Evolutionary conservation across 768 basidiomycete genomes (phyloP).

Genomic region (Hydnomerulius pinastri): DNA sequence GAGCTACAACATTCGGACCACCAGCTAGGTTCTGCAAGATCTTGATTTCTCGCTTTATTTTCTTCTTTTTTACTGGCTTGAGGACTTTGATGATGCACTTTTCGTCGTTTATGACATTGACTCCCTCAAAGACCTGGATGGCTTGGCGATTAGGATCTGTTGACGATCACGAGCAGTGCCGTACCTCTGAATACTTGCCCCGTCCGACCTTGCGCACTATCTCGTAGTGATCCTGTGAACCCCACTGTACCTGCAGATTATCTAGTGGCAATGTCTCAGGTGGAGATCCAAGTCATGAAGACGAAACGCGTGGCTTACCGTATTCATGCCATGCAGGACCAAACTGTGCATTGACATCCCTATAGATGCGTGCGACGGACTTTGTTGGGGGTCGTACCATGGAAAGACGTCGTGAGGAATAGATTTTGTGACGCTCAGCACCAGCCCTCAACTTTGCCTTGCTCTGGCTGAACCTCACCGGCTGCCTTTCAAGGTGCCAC

Average conservation of each 20-base stretch:
- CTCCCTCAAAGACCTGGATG: constrained; percentile 84
- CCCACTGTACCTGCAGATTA: constrained; percentile 97
- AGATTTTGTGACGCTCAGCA: constrained; percentile 5
- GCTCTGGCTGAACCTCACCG: constrained; percentile 3
- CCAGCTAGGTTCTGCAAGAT: constrained; percentile 96
- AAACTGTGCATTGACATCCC: constrained; percentile 84
- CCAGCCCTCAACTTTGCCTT: constrained; percentile 12
- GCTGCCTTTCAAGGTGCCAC: constrained; percentile 19
- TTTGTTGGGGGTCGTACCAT: constrained; percentile 76
- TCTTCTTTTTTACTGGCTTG: constrained; percentile 99
- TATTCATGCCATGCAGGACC: constrained; percentile 97
- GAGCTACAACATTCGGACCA: constrained; percentile 90
- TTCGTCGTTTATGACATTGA: constrained; percentile 87
- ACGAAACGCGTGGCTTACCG: constrained; percentile 49
- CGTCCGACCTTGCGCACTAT: constrained; percentile 95
- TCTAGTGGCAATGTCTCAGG: constrained; percentile 49
- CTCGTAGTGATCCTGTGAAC: constrained; percentile 95
- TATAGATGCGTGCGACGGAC: constrained; percentile 84
- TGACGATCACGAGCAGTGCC: constrained; percentile 16
- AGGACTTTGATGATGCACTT: constrained; percentile 99
- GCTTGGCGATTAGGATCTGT: constrained; percentile 14
- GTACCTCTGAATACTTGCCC: constrained; percentile 93
- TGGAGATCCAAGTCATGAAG: neutral
- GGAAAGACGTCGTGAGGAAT: constrained; percentile 20
- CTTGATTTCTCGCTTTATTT: constrained; percentile 99